Percentiles rank a stretch among this genome's conserved stretches.
phyloP scores from a whole-genome alignment of 352 stramenopile species.

The Phytopythium chamaehyphon region DNA sequence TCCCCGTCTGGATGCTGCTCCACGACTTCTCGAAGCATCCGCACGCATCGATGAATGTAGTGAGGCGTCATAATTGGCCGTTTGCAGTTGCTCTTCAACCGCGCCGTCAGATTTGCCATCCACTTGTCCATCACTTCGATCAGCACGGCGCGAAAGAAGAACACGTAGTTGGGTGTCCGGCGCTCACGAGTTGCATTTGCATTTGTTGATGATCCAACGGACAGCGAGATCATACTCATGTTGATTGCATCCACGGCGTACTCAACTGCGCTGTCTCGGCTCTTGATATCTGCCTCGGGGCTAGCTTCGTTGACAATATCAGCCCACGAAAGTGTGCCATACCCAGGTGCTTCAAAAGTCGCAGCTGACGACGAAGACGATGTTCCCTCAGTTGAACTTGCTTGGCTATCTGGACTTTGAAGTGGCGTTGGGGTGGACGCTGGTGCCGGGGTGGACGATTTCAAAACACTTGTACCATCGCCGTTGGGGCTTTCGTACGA shows the following conservation, averaged over 20 bases:
- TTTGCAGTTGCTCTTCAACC: constrained; percentile 65
- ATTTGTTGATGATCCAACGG: constrained; percentile 55
- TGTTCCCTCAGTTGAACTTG: constrained; percentile 10
- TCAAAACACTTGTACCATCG: constrained; percentile 18
- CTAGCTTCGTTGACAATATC: constrained; percentile 64
- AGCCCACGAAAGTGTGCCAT: constrained; percentile 62
- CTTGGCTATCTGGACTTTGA: constrained; percentile 64
- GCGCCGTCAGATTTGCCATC: constrained; percentile 70
- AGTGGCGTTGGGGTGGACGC: constrained; percentile 47
- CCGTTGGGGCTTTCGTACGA: constrained; percentile 44
- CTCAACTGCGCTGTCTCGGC: constrained; percentile 63
- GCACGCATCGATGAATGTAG: constrained; percentile 82
- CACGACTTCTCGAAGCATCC: constrained; percentile 77
- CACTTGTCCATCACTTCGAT: constrained; percentile 89
- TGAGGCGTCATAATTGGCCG: constrained; percentile 79
- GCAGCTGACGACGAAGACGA: constrained; percentile 15
- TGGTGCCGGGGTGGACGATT: constrained; percentile 12
- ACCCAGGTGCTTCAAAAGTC: constrained; percentile 46
- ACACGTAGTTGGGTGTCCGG: constrained; percentile 80
- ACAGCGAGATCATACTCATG: constrained; percentile 73
- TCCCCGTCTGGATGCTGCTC: constrained; percentile 82
- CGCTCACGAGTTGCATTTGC: constrained; percentile 74
- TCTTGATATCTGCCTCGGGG: constrained; percentile 48
- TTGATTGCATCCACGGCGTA: constrained; percentile 73
- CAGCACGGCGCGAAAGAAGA: constrained; percentile 78